phyloP scores from a whole-genome alignment of 495 filamentous ascomycete species.

The Annulohypoxylon stygium region DNA sequence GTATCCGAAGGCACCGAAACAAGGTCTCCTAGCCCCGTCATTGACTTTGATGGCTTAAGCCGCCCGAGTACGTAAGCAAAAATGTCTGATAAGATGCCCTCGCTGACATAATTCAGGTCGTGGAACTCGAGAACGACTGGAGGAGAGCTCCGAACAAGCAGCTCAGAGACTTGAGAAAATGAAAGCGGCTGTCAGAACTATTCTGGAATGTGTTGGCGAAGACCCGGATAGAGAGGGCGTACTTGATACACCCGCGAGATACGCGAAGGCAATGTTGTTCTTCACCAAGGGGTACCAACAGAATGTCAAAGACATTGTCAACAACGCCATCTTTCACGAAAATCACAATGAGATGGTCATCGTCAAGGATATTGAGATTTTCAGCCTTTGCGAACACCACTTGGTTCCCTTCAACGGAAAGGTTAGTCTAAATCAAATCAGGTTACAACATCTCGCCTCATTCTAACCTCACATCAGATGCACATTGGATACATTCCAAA shows the following conservation, averaged over 20 bases:
- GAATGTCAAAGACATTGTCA: slow-evolving; percentile 92
- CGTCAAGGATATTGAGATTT: slow-evolving; percentile 97
- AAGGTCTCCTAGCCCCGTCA: slow-evolving; percentile 70
- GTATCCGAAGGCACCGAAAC: slow-evolving; percentile 49
- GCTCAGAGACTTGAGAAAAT: slow-evolving; percentile 79
- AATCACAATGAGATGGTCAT: slow-evolving; percentile 98
- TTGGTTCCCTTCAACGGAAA: slow-evolving; percentile 96
- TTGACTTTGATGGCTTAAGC: slow-evolving; percentile 82
- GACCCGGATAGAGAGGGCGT: slow-evolving; percentile 94
- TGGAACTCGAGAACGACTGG: slow-evolving; percentile 83
- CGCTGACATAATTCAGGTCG: slow-evolving; percentile 64
- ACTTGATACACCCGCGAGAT: slow-evolving; percentile 86
- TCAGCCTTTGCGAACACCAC: slow-evolving; percentile 96
- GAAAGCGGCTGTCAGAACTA: slow-evolving; percentile 85
- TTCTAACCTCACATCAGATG: slow-evolving; percentile 70
- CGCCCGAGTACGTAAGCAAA: slow-evolving; percentile 69
- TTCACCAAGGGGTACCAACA: slow-evolving; percentile 99
- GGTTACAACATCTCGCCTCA: not conserved
- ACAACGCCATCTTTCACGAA: slow-evolving; percentile 95
- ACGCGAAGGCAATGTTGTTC: slow-evolving; percentile 96
- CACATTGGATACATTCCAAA: slow-evolving; percentile 98
- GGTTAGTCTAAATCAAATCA: slow-evolving; percentile 59
- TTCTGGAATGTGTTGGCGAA: slow-evolving; percentile 96
- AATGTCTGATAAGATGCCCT: not conserved
- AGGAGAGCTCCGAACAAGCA: slow-evolving; percentile 81